Percentiles rank a stretch among this genome's conserved stretches.
These are phyloP conservation scores for Russula sp. DNA, from an alignment of 768 basidiomycete species.

Conservation along the genomic window DNA sequence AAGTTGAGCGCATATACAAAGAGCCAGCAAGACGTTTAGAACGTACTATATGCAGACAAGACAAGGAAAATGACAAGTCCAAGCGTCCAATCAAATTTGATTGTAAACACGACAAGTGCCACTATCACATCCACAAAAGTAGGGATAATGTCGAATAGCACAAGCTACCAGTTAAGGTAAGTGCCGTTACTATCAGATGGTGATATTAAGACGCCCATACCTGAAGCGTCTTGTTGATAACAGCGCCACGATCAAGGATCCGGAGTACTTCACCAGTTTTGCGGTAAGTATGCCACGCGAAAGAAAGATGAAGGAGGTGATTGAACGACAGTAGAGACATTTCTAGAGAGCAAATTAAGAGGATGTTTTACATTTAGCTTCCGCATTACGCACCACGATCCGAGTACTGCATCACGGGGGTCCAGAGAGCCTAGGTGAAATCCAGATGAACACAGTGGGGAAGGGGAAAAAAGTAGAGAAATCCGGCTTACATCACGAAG, in stretches of 20 bases:
- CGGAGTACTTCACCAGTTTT: slow-evolving; percentile 84
- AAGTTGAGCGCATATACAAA: slow-evolving; percentile 4
- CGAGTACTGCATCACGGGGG: slow-evolving; percentile 84
- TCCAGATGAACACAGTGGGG: neutral
- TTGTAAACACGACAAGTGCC: slow-evolving; percentile 59
- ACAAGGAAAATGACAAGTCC: slow-evolving; percentile 62
- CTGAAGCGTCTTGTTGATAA: slow-evolving; percentile 77
- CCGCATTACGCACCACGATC: slow-evolving; percentile 46
- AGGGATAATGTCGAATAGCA: slow-evolving; percentile 80
- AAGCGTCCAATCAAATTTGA: slow-evolving; percentile 59
- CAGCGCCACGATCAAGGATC: slow-evolving; percentile 76
- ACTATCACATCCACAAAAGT: slow-evolving; percentile 74
- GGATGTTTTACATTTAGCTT: neutral
- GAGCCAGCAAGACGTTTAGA: neutral
- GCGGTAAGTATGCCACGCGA: slow-evolving; percentile 72
- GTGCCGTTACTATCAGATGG: neutral
- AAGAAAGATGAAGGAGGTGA: slow-evolving; percentile 79
- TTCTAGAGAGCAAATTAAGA: slow-evolving; percentile 35
- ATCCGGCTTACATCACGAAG: slow-evolving; percentile 37
- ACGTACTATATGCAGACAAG: slow-evolving; percentile 64
- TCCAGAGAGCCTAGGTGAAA: slow-evolving; percentile 57
- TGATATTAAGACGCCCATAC: slow-evolving; percentile 26
- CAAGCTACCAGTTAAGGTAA: slow-evolving; percentile 38
- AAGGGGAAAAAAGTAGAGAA: neutral
- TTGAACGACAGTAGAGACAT: slow-evolving; percentile 85